Evolutionary conservation across 169 alveolate genomes (phyloP), one percentile per base, ranked within the genome.

Genomic region (Cryptosporidium sp.): DNA sequence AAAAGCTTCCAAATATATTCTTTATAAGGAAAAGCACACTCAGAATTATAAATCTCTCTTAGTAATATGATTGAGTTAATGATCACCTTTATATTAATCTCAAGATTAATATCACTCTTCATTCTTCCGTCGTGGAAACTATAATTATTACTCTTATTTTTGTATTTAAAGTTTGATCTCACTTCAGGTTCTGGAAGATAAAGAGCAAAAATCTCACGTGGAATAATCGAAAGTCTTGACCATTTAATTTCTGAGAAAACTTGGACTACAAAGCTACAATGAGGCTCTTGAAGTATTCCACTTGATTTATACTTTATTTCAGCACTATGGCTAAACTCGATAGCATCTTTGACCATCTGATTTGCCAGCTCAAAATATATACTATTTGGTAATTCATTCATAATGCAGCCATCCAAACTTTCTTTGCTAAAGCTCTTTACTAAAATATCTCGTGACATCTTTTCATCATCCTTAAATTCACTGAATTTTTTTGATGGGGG

Each of bases 151-250:
- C 23, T 65, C 3, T 37, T 65, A 0, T 35, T 65, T 3, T 37
- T 65, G 1, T 23, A 55, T 55, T 26, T 55, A 21, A 2, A 55
- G 3, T 55, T 26, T 5, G 37, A 21, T 6, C 14, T 26, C 3
- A 8, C 1, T 37, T 43, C 35, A 23, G 89, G 75, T 41, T 80
- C 89, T 29, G 89, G 89, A 37, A 80, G 68, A 65, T 80, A 62
- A 37, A 80, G 70, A 80, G 89, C 89, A 62, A 65, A 39, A 16
- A 80, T 80, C 37, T 80, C 89, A 0, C 89, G 35, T 31, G 89
- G 89, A 26, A 80, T 43, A 16, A 80, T 41, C 14, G 89, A 62
- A 16, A 80, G 26, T 31, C 89, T 80, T 29, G 80, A 41, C 89
- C 89, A 80, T 31, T 65, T 80, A 39, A 80, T 65, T 67, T 80